Conservation (phyloP, 2,329 filamentous ascomycete genomes). For the Samsoniella hepiali region DNA sequence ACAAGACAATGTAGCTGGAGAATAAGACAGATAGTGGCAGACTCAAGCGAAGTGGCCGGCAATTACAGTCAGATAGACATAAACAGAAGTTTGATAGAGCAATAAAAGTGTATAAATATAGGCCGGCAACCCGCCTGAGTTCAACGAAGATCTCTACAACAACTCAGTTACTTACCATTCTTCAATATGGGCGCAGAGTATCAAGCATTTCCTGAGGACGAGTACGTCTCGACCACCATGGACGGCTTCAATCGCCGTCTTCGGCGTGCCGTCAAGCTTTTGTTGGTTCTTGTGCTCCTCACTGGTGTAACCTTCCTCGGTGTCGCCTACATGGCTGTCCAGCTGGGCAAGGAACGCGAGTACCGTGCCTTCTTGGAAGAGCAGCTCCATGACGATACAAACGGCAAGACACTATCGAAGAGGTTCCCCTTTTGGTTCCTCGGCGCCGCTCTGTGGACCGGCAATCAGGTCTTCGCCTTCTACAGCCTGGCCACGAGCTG, state of each 20-base stretch:
- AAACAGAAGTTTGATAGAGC: background rate
- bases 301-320: background rate
- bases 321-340: background rate
- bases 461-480: conserved; percentile 1
- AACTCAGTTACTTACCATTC: too few species aligned
- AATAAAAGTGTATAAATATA: background rate
- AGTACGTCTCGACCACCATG: background rate
- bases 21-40: background rate
- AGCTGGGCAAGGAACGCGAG: background rate
- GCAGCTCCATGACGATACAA: background rate
- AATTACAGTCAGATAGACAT: too few species aligned
- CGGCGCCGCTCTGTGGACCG: background rate
- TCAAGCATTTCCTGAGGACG: background rate
- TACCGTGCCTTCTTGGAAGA: background rate
- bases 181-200: background rate
- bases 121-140: background rate
- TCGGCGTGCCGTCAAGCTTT: background rate
- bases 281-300: background rate
- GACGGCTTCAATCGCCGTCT: background rate
- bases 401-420: background rate
- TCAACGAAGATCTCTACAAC: too few species aligned
- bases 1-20: too few species aligned
- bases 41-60: background rate
- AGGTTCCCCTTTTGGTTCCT: conserved; percentile 2
- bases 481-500: background rate